Percentiles rank a stretch among this genome's conserved stretches.
phyloP scores from a whole-genome alignment of 225 moss, liverwort and hornwort species.

The Antitrichia curtipendula region DNA sequence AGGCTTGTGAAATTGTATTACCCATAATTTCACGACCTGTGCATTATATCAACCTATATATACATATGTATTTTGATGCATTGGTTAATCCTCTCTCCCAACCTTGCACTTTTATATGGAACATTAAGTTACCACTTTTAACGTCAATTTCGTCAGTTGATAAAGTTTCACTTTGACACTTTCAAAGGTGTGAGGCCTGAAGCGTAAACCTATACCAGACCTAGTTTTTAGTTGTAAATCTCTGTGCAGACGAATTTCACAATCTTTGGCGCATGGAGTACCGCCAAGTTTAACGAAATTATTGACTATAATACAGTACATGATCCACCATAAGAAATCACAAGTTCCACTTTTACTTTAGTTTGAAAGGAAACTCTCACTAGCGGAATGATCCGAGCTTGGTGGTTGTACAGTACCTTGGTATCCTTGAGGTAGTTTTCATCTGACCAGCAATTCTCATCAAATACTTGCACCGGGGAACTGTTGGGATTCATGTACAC shows the following conservation, averaged over 20 bases:
- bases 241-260: neutral
- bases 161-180: neutral
- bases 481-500: constrained; percentile 18
- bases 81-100: neutral
- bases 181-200: neutral
- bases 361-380: neutral
- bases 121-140: neutral
- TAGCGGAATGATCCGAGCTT: neutral
- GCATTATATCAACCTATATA: neutral
- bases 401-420: neutral
- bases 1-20: neutral
- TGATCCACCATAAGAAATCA: neutral
- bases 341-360: neutral
- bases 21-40: neutral
- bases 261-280: neutral
- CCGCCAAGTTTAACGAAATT: neutral
- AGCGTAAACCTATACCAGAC: neutral
- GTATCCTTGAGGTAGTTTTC: constrained; percentile 7
- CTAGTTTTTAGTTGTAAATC: neutral
- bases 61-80: too few species aligned
- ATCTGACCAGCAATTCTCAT: constrained; percentile 43
- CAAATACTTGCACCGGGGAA: neutral
- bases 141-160: neutral
- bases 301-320: neutral
- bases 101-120: neutral